Evolutionary conservation across 108 stramenopile genomes (phyloP), one percentile per base, ranked within the genome.

Genomic region (Pseudonitzschia multiseries): DNA sequence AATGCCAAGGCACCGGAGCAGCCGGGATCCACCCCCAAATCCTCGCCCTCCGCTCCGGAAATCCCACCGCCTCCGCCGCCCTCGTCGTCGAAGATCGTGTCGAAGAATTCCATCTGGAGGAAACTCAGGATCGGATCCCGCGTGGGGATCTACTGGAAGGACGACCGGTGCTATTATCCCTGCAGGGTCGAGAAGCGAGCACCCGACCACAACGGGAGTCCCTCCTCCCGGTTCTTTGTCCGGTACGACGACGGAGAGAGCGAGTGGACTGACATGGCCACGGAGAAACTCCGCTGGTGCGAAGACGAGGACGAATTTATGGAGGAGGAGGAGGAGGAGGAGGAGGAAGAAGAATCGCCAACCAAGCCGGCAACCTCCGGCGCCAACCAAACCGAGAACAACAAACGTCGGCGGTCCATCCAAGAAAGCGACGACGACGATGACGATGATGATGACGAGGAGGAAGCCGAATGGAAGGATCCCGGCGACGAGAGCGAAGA

Each of bases 231-330:
- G 13, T 80, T 72, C 50, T 62, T 41, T 36, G 1, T 83, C n/a
- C 44, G 65, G 26, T 93, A 93, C 70, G 93, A 93, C 54, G 87
- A 90, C 68, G 88, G 88, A 14, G 88, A 90, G 46, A 57, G 46
- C 28, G 88, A 89, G 69, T 79, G 80, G 65, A 76, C 88, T 18
- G 89, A 93, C 72, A 67, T 93, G 51, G 33, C 66, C 24, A 66
- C 14, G 15, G 84, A 87, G 74, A 65, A 66, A 28, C 85, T 83
- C 68, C 64, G 61, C 13, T 62, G 74, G 42, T 65, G 85, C 42
- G 31, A 85, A 18, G 66, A 73, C 14, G 46, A 72, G 6, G 72
- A 67, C 70, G n/a, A 28, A 0, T 13, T 33, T 8, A 20, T 52
- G 1, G 40, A 68, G 0, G 40, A 59, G 0, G 74, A 36, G 12